A percentile compares a stretch with the other conserved stretches of the same genome.
Conservation (phyloP, 495 filamentous ascomycete species). For the Annulohypoxylon stygium region DNA sequence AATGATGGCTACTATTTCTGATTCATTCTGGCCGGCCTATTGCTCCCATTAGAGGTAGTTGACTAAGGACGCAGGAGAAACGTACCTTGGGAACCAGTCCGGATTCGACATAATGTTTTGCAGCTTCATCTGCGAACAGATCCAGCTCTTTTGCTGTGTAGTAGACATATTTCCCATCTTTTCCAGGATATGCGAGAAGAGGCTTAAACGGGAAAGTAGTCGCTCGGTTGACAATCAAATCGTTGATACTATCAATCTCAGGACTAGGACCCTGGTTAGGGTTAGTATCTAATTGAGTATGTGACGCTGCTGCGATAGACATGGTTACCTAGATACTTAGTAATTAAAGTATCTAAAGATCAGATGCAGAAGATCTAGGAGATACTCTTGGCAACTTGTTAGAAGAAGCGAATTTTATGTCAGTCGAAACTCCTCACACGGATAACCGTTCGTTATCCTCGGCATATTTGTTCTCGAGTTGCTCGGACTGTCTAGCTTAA, state of each 20-base stretch:
- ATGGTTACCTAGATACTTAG: not conserved
- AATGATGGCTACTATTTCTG: slow-evolving; percentile 60
- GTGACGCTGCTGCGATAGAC: slow-evolving; percentile 29
- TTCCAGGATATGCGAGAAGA: slow-evolving; percentile 55
- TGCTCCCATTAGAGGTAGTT: slow-evolving; percentile 20
- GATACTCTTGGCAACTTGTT: not conserved
- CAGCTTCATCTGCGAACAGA: slow-evolving; percentile 51
- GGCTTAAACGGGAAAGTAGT: slow-evolving; percentile 43
- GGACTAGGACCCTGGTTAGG: not conserved
- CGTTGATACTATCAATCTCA: slow-evolving; percentile 45
- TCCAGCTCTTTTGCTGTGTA: slow-evolving; percentile 55
- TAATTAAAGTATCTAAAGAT: not conserved
- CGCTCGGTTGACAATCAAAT: slow-evolving; percentile 49
- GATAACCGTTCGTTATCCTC: not conserved
- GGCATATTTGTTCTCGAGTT: not conserved
- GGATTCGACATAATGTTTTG: slow-evolving; percentile 38
- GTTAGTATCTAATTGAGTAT: slow-evolving; percentile 5
- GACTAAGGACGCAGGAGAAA: not conserved
- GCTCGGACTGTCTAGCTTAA: slow-evolving; percentile 1
- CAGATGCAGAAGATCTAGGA: not conserved
- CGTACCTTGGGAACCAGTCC: slow-evolving; percentile 34
- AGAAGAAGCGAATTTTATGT: slow-evolving; percentile 2
- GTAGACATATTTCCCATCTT: slow-evolving; percentile 49
- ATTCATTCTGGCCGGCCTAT: slow-evolving; percentile 49
- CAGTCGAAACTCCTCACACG: not conserved